phyloP scores from a whole-genome alignment of 768 basidiomycete genomes.

The Rhizopogon rudus region DNA sequence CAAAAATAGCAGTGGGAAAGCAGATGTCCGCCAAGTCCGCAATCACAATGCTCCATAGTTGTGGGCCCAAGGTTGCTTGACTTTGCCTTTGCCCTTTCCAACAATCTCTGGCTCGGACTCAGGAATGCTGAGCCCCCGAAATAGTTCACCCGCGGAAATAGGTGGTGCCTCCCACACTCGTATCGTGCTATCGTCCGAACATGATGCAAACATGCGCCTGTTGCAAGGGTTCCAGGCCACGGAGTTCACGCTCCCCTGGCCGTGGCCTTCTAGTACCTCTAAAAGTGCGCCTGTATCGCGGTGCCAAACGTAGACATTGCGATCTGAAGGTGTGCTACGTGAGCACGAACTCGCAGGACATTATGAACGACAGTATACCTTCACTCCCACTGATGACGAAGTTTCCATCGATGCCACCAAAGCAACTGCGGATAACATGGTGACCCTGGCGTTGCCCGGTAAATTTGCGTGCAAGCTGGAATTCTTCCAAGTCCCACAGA shows the following conservation, averaged over 20 bases:
- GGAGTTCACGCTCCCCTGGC: conserved; percentile 86
- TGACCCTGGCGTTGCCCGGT: conserved; percentile 80
- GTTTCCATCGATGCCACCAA: conserved; percentile 85
- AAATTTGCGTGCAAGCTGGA: conserved; percentile 71
- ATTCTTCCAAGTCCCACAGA: conserved; percentile 74
- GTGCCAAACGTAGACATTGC: conserved; percentile 95
- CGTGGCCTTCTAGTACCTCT: conserved; percentile 87
- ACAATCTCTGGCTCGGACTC: conserved; percentile 21
- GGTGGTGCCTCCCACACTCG: conserved; percentile 73
- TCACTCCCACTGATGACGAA: conserved; percentile 94
- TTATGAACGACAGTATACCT: conserved; percentile 45
- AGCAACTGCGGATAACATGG: conserved; percentile 89
- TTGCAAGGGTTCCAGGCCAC: conserved; percentile 95
- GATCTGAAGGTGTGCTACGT: conserved; percentile 49
- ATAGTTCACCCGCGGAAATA: conserved; percentile 16
- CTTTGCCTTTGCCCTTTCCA: conserved; percentile 66
- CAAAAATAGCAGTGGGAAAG: neutral
- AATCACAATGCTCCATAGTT: conserved; percentile 9
- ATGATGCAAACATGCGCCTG: conserved; percentile 91
- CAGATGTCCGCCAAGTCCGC: neutral
- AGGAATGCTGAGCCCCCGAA: conserved; percentile 14
- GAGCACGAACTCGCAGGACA: neutral
- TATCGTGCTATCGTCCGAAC: conserved; percentile 88
- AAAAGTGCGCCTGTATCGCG: conserved; percentile 76
- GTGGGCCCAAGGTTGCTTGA: conserved; percentile 38